Percentiles rank a stretch among this genome's conserved stretches.
Evolutionary conservation across 768 basidiomycete genomes (phyloP).

Genomic region (Russula olivacea): DNA sequence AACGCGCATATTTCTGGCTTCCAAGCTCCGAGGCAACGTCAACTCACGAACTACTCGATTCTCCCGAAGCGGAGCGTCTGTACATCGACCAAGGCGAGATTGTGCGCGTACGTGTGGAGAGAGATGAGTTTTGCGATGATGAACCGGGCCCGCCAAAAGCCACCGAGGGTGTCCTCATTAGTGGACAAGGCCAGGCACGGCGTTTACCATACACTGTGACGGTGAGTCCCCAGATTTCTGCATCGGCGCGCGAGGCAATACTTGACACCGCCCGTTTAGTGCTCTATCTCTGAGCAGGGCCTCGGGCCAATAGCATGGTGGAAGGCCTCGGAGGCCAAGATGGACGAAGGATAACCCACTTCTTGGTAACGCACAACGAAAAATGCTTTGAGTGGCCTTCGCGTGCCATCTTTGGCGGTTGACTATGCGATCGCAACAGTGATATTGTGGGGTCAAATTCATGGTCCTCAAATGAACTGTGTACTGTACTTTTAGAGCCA

Average conservation of each 20-base stretch:
- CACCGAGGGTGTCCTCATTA: constrained; percentile 57
- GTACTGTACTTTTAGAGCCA: not conserved
- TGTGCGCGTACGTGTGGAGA: constrained; percentile 71
- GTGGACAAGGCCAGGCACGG: constrained; percentile 44
- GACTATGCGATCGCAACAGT: too few species aligned
- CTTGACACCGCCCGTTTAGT: constrained; percentile 37
- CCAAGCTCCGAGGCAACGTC: constrained; percentile 49
- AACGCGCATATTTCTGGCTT: constrained; percentile 81
- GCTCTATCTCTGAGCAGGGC: constrained; percentile 78
- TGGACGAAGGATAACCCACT: constrained; percentile 35
- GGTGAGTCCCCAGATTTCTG: constrained; percentile 37
- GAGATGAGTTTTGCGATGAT: constrained; percentile 79
- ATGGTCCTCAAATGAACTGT: not conserved
- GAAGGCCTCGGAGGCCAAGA: constrained; percentile 44
- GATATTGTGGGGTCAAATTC: too few species aligned
- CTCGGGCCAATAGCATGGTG: constrained; percentile 75
- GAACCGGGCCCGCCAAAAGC: constrained; percentile 81
- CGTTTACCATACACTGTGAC: constrained; percentile 64
- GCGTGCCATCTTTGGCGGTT: not conserved
- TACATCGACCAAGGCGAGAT: constrained; percentile 76
- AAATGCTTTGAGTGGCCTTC: not conserved
- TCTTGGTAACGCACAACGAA: not conserved
- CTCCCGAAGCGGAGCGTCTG: constrained; percentile 59
- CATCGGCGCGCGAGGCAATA: not conserved
- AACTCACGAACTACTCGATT: constrained; percentile 63